Evolutionary conservation across 1,284 basidiomycete species (phyloP).

Genomic region (Naganishia sp.): DNA sequence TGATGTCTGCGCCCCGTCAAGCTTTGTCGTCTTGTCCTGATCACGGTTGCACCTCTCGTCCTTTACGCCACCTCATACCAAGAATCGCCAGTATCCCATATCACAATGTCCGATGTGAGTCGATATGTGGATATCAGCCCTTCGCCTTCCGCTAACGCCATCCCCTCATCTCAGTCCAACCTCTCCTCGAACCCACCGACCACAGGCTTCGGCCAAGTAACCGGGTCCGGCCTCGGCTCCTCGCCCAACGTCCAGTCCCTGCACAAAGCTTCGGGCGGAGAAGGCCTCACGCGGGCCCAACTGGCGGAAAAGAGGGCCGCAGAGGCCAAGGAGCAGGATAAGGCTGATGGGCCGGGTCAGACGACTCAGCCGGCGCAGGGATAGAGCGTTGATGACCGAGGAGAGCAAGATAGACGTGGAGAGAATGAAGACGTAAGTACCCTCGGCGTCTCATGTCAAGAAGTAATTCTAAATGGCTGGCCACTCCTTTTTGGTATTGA

Average conservation of each 20-base stretch:
- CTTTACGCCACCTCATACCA: too few species aligned
- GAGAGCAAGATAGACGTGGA: not conserved
- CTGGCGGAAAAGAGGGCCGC: conserved; percentile 35
- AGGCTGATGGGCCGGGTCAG: conserved; percentile 15
- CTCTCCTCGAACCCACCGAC: conserved; percentile 1
- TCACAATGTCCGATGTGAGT: conserved; percentile 16
- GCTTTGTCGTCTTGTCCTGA: not conserved
- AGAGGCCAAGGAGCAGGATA: conserved; percentile 22
- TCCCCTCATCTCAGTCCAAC: not conserved
- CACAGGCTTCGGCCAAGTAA: conserved; percentile 26
- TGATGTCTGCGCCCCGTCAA: too few species aligned
- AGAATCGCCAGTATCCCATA: not conserved
- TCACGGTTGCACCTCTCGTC: not conserved
- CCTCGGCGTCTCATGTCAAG: not conserved
- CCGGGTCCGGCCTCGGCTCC: conserved; percentile 35
- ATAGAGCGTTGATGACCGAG: conserved; percentile 1
- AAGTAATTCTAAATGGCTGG: too few species aligned
- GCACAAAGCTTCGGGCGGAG: conserved; percentile 32
- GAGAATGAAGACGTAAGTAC: not conserved
- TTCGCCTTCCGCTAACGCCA: too few species aligned
- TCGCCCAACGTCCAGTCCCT: conserved; percentile 35
- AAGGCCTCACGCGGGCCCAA: conserved; percentile 37
- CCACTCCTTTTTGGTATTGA: too few species aligned
- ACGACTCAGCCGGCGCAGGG: conserved; percentile 4
- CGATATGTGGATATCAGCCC: not conserved